Percentiles rank a stretch among this genome's conserved stretches.
These are phyloP conservation scores for Globisporangium solare DNA, from an alignment of 352 stramenopile genomes.

Conservation along the genomic window DNA sequence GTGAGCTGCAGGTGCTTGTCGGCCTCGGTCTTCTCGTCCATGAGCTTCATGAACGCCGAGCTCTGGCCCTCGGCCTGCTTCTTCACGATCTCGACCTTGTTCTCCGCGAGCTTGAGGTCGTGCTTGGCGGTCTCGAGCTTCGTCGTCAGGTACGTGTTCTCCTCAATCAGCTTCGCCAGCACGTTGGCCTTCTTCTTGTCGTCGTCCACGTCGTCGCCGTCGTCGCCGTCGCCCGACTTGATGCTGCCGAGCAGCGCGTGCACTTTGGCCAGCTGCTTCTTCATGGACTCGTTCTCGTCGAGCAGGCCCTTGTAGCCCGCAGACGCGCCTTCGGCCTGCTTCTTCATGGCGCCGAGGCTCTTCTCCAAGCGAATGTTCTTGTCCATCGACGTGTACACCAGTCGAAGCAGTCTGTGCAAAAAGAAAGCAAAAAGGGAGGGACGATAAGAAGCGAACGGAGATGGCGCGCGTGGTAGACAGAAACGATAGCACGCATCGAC, in stretches of 20 bases:
- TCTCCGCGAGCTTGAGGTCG: conserved; percentile 42
- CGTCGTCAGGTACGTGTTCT: conserved; percentile 48
- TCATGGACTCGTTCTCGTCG: conserved; percentile 63
- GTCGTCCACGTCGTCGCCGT: conserved; percentile 18
- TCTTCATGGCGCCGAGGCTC: conserved; percentile 66
- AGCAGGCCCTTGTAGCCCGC: conserved; percentile 63
- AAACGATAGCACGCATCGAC: conserved; percentile 5
- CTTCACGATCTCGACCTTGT: conserved; percentile 49
- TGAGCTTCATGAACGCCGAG: conserved; percentile 74
- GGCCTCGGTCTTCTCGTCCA: conserved; percentile 64
- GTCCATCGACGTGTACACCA: conserved; percentile 69
- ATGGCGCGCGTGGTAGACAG: background rate
- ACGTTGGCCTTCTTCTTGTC: conserved; percentile 39
- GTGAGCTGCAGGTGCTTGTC: conserved; percentile 45
- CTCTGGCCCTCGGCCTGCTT: conserved; percentile 79
- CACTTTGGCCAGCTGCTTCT: conserved; percentile 67
- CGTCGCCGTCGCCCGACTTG: conserved; percentile 17
- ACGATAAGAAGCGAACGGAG: too few relatives aligned
- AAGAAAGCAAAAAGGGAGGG: too few relatives aligned
- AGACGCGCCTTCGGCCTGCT: conserved; percentile 66
- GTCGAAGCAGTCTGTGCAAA: conserved; percentile 38
- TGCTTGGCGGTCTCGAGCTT: conserved; percentile 32
- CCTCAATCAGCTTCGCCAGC: conserved; percentile 50
- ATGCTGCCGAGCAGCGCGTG: conserved; percentile 32
- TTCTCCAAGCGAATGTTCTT: conserved; percentile 72